Percentiles rank a stretch among this genome's conserved stretches.
Evolutionary conservation across 108 stramenopile genomes (phyloP).

Genomic region (Cafeteria roenbergensis): DNA sequence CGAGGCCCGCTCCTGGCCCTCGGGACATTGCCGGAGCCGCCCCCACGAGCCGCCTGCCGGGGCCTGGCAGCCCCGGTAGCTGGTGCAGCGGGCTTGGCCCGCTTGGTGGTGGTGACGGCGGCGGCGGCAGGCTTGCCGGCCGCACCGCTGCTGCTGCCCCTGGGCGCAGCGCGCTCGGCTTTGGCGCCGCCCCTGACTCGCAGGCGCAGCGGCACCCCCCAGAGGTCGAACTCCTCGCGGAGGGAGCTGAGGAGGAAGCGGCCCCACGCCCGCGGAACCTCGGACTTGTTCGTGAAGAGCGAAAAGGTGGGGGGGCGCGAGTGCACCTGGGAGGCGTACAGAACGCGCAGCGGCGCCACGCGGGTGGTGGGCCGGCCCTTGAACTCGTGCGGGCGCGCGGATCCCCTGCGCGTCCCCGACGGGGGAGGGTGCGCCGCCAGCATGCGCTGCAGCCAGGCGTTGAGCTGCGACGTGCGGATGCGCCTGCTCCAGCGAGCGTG

Average conservation of each 20-base stretch:
- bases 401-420: not conserved
- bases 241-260: slow-evolving; percentile 38
- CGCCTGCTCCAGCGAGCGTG: slow-evolving; percentile 8
- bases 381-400: not conserved
- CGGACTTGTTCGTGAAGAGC: slow-evolving; percentile 31
- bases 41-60: too few species aligned
- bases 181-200: too few species aligned
- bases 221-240: slow-evolving; percentile 35
- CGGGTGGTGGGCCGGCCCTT: not conserved
- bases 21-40: too few species aligned
- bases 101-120: too few species aligned
- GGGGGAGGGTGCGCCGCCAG: slow-evolving; percentile 11
- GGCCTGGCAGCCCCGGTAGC: too few species aligned
- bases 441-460: slow-evolving; percentile 7
- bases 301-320: slow-evolving; percentile 41
- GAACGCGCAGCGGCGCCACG: slow-evolving; percentile 5
- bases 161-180: too few species aligned
- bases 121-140: too few species aligned
- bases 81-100: too few species aligned
- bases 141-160: too few species aligned
- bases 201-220: slow-evolving; percentile 39
- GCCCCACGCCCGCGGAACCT: slow-evolving; percentile 34
- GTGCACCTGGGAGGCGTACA: slow-evolving; percentile 19
- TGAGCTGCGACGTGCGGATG: slow-evolving; percentile 12
- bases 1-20: too few species aligned